Evolutionary conservation across 1,284 basidiomycete genomes (phyloP).

Genomic region (Rhodotorula sp.): DNA sequence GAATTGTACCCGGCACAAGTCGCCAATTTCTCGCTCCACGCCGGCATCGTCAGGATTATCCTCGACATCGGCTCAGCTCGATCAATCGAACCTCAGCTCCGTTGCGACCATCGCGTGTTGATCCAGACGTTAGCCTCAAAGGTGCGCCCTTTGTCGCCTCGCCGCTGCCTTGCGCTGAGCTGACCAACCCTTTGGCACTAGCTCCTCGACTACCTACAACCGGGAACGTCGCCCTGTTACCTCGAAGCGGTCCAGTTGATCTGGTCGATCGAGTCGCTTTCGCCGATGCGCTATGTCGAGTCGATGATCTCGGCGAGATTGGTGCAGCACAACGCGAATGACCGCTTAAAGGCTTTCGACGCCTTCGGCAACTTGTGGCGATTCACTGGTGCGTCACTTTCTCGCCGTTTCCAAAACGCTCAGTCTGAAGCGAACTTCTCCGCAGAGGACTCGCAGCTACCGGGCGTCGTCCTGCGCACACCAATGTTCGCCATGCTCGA

Average conservation of each 20-base stretch:
- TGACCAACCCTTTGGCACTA: constrained; percentile 43
- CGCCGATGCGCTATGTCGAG: constrained; percentile 66
- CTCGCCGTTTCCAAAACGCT: accelerated
- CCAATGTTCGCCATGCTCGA: constrained; percentile 87
- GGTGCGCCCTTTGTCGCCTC: constrained; percentile 3
- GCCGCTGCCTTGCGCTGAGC: background rate
- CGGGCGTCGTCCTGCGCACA: constrained; percentile 74
- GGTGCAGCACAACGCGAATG: constrained; percentile 56
- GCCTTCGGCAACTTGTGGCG: constrained; percentile 93
- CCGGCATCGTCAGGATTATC: constrained; percentile 62
- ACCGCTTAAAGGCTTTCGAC: constrained; percentile 60
- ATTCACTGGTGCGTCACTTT: constrained; percentile 63
- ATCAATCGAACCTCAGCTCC: background rate
- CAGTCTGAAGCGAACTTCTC: background rate
- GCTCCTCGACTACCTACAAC: constrained; percentile 73
- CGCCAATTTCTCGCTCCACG: constrained; percentile 65
- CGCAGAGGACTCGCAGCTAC: constrained; percentile 73
- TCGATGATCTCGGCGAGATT: constrained; percentile 72
- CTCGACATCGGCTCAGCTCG: constrained; percentile 54
- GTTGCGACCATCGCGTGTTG: background rate
- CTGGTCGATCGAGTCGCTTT: constrained; percentile 73
- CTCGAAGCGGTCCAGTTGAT: constrained; percentile 78
- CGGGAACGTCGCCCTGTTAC: constrained; percentile 70
- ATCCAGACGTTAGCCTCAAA: constrained; percentile 14
- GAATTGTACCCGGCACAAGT: constrained; percentile 18